phyloP scores from a whole-genome alignment of 2,329 filamentous ascomycete genomes.

The Aspergillus sp. region DNA sequence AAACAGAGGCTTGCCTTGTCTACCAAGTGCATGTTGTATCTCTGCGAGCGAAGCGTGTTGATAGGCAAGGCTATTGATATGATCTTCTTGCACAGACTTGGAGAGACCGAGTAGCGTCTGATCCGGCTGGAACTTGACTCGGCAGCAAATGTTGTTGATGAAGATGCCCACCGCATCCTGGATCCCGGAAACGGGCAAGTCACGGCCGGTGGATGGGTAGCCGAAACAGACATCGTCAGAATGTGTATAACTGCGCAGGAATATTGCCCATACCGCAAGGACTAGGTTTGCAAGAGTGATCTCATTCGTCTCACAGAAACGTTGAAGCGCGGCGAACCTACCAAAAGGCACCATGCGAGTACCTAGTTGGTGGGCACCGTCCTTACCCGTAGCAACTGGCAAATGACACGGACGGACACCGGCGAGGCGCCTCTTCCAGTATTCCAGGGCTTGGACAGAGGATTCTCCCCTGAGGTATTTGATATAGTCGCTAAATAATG shows the following conservation, averaged over 20 bases:
- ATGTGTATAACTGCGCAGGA: conserved; percentile 31
- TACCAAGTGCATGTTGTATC: conserved; percentile 45
- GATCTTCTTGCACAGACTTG: conserved; percentile 47
- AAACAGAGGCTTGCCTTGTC: conserved; percentile 38
- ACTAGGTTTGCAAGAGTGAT: conserved; percentile 40
- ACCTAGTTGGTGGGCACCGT: conserved; percentile 6
- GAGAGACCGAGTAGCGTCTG: conserved; percentile 42
- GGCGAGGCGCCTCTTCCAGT: conserved; percentile 38
- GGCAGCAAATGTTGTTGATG: conserved; percentile 57
- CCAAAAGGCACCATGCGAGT: conserved; percentile 14
- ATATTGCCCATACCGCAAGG: conserved; percentile 41
- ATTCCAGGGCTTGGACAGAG: conserved; percentile 26
- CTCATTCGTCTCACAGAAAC: conserved; percentile 31
- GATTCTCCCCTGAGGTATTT: conserved; percentile 31
- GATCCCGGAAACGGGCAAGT: conserved; percentile 47
- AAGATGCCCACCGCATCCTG: conserved; percentile 51
- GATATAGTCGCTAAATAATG: conserved; percentile 40
- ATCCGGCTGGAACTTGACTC: conserved; percentile 40
- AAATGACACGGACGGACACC: conserved; percentile 35
- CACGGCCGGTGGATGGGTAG: conserved; percentile 42
- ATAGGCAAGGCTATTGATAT: conserved; percentile 48
- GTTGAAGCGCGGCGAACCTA: conserved; percentile 30
- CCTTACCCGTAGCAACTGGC: conserved; percentile 6
- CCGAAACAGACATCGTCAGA: conserved; percentile 45
- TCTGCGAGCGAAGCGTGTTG: conserved; percentile 53